phyloP scores from a whole-genome alignment of 2,329 filamentous ascomycete genomes.

The Tricladium varicosporioides region DNA sequence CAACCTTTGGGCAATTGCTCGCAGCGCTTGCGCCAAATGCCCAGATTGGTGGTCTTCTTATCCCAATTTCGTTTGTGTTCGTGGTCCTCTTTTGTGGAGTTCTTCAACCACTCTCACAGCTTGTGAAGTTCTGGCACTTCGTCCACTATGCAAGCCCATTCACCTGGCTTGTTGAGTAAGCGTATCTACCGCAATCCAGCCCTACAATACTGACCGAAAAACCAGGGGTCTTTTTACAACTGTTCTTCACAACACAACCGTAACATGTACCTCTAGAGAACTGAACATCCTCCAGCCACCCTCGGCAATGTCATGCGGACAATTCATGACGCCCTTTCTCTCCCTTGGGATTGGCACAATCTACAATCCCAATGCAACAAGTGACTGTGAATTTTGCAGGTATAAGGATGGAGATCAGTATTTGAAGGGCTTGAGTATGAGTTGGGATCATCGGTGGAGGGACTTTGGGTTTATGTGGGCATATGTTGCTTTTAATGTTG shows the following conservation, averaged over 20 bases:
- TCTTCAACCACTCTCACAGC: constrained; percentile 40
- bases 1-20: constrained; percentile 66
- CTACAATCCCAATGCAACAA: constrained; percentile 52
- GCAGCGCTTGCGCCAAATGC: constrained; percentile 66
- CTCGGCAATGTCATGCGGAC: constrained; percentile 49
- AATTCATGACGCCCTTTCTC: constrained; percentile 43
- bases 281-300: constrained; percentile 60
- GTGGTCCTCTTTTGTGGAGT: constrained; percentile 70
- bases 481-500: constrained; percentile 59
- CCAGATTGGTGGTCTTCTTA: constrained; percentile 71
- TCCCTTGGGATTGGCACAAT: constrained; percentile 53
- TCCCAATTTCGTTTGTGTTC: constrained; percentile 66
- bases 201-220: not conserved
- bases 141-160: constrained; percentile 80
- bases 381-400: constrained; percentile 62
- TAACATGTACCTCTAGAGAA: constrained; percentile 54
- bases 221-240: constrained; percentile 59
- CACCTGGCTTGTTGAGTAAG: constrained; percentile 65
- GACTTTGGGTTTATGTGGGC: constrained; percentile 63
- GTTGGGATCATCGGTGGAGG: constrained; percentile 50
- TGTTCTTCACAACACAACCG: constrained; percentile 62
- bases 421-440: constrained; percentile 60
- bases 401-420: constrained; percentile 53
- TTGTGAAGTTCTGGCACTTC: constrained; percentile 77
- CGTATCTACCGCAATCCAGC: not conserved